phyloP scores from a whole-genome alignment of 495 filamentous ascomycete species.

The Penicillium taxi region DNA sequence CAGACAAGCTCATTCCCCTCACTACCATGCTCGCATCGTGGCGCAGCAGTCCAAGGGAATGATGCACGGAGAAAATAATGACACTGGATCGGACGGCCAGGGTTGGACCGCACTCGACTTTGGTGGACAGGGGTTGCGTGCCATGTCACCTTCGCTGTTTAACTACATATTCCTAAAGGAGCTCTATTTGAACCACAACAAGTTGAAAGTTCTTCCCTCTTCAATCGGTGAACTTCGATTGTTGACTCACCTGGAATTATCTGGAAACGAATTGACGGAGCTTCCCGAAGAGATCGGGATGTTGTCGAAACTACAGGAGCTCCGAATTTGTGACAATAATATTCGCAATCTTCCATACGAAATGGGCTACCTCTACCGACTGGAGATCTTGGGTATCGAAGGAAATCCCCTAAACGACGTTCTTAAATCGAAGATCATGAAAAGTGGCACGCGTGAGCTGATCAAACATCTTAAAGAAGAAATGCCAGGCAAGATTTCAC shows the following conservation, averaged over 20 bases:
- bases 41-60: slow-evolving; percentile 57
- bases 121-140: slow-evolving; percentile 83
- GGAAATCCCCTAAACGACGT: slow-evolving; percentile 76
- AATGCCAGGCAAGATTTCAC: slow-evolving; percentile 59
- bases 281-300: slow-evolving; percentile 92
- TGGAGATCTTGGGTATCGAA: slow-evolving; percentile 86
- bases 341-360: slow-evolving; percentile 75
- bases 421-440: slow-evolving; percentile 67
- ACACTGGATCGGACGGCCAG: slow-evolving; percentile 57
- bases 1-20: slow-evolving; percentile 53
- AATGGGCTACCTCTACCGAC: slow-evolving; percentile 73
- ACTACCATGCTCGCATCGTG: slow-evolving; percentile 55
- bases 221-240: slow-evolving; percentile 72
- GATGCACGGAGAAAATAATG: slow-evolving; percentile 47
- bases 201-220: slow-evolving; percentile 64
- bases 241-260: slow-evolving; percentile 74
- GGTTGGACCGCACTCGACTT: slow-evolving; percentile 89
- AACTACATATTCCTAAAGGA: slow-evolving; percentile 78
- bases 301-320: slow-evolving; percentile 74
- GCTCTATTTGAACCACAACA: slow-evolving; percentile 87
- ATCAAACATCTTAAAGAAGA: slow-evolving; percentile 74
- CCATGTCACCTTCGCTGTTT: slow-evolving; percentile 71
- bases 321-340: slow-evolving; percentile 83
- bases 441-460: slow-evolving; percentile 76
- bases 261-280: slow-evolving; percentile 73